These are phyloP conservation scores for Thinopyrum obtusiflorum DNA, from an alignment of 202 grass and related monocot species.

Conservation along the genomic window DNA sequence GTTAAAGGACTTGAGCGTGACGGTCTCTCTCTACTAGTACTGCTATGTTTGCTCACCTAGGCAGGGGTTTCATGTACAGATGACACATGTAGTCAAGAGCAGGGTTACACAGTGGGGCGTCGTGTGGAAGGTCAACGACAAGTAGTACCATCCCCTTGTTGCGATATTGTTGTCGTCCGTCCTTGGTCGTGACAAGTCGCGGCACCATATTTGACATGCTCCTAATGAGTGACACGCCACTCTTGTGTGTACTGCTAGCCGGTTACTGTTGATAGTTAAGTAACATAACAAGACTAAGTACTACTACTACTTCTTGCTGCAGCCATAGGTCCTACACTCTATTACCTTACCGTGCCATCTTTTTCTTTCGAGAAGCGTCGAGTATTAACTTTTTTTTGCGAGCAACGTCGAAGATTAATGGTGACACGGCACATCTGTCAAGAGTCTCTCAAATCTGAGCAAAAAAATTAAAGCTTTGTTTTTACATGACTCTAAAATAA, in stretches of 20 bases:
- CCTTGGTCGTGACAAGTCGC: neutral
- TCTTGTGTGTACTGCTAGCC: neutral
- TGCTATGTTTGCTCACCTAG: neutral
- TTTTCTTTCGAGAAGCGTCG: neutral
- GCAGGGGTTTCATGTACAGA: neutral
- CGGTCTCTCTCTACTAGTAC: neutral
- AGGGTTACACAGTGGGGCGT: neutral
- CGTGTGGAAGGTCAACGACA: slow-evolving; percentile 8
- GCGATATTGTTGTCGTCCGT: slow-evolving; percentile 9
- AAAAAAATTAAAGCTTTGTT: neutral
- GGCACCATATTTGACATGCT: neutral
- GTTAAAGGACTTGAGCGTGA: neutral
- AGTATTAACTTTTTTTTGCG: too few relatives aligned
- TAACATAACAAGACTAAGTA: neutral
- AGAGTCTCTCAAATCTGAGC: neutral
- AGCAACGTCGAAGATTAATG: neutral
- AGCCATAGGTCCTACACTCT: too few relatives aligned
- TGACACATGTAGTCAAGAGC: neutral
- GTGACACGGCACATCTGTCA: neutral
- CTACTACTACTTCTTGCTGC: neutral
- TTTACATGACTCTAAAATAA: neutral
- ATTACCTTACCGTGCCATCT: neutral
- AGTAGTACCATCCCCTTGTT: neutral
- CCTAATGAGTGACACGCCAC: neutral
- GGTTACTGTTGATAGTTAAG: neutral